Evolutionary conservation across 345 rosid genomes (phyloP).

Genomic region (Populus euphratica): DNA sequence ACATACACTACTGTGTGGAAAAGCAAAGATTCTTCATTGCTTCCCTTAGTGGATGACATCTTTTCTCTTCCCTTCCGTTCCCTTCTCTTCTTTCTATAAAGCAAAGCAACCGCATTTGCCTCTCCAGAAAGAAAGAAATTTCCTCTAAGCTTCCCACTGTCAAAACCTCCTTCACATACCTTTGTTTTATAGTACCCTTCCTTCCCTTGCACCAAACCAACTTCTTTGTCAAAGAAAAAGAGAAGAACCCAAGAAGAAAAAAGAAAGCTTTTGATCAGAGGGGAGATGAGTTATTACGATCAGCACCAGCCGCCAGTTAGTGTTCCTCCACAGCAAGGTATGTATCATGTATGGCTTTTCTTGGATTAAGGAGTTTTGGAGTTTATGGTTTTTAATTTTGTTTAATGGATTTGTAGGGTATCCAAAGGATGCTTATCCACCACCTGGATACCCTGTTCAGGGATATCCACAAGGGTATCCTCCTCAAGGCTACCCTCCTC

Average conservation of each 20-base stretch:
- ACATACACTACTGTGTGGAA: too few species aligned
- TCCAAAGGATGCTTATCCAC: slow-evolving; percentile 54
- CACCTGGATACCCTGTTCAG: slow-evolving; percentile 51
- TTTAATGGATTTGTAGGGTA: slow-evolving; percentile 25
- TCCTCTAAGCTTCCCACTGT: background rate
- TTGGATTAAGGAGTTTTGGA: background rate
- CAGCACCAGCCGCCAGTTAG: slow-evolving; percentile 61
- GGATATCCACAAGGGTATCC: slow-evolving; percentile 26
- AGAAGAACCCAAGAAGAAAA: too few species aligned
- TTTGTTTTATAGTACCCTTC: background rate
- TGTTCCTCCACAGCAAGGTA: slow-evolving; percentile 72
- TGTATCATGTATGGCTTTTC: background rate
- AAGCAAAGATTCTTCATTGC: background rate
- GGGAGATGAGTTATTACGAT: slow-evolving; percentile 44
- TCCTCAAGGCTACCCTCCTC: slow-evolving; percentile 25
- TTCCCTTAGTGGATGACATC: background rate
- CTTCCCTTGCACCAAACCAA: background rate
- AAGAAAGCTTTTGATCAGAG: too few species aligned
- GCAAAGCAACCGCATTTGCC: background rate
- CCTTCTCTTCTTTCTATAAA: background rate
- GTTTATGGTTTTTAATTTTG: too few species aligned
- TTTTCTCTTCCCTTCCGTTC: background rate
- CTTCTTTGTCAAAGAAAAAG: background rate
- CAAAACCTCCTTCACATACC: too few species aligned
- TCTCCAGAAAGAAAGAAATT: background rate